Conservation (phyloP, 805 yeast genomes). For the Saturnispora silvae region DNA sequence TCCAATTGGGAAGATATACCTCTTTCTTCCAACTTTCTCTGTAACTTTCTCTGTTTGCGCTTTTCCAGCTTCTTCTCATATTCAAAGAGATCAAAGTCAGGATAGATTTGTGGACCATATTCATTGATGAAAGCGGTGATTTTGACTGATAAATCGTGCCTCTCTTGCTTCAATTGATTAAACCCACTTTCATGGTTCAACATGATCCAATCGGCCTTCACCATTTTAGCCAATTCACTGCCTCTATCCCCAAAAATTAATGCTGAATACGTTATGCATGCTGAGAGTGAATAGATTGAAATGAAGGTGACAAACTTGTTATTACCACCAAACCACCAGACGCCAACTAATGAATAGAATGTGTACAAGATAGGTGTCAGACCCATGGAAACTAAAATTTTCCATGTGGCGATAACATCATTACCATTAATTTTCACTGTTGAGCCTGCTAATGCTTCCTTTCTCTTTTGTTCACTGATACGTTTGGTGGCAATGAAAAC, state of each 20-base stretch:
- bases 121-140: constrained; percentile 73
- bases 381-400: constrained; percentile 79
- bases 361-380: constrained; percentile 80
- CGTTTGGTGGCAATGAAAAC: constrained; percentile 70
- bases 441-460: constrained; percentile 72
- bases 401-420: constrained; percentile 97
- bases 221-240: constrained; percentile 72
- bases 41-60: constrained; percentile 21
- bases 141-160: constrained; percentile 54
- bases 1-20: constrained; percentile 12
- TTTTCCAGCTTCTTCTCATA: constrained; percentile 30
- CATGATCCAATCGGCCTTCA: constrained; percentile 69
- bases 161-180: constrained; percentile 45
- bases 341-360: constrained; percentile 61
- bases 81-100: constrained; percentile 62
- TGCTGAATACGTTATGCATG: constrained; percentile 77
- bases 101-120: constrained; percentile 76
- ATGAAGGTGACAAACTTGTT: constrained; percentile 25
- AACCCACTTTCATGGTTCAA: constrained; percentile 48
- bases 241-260: constrained; percentile 89
- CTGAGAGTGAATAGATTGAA: constrained; percentile 54
- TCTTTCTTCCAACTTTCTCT: constrained; percentile 17
- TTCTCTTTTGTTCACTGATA: constrained; percentile 65
- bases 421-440: constrained; percentile 85
- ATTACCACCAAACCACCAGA: constrained; percentile 21